phyloP scores from a whole-genome alignment of 768 basidiomycete genomes.

The Podaxis sp. region DNA sequence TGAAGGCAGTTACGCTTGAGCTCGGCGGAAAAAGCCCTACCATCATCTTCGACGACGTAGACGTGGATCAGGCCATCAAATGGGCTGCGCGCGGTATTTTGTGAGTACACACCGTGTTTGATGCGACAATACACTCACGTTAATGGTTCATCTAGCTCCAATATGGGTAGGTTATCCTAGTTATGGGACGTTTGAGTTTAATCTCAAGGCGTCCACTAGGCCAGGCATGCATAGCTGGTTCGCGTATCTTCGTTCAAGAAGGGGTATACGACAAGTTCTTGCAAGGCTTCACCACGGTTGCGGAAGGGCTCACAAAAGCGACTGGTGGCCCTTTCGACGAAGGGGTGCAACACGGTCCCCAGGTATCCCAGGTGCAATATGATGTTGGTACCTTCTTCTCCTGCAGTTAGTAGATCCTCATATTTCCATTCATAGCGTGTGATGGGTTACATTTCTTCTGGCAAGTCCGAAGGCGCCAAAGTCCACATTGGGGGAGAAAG shows the following conservation, averaged over 20 bases:
- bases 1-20: conserved; percentile 76
- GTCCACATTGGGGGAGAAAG: conserved; percentile 69
- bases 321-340: conserved; percentile 64
- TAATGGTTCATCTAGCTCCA: conserved; percentile 18
- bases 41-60: conserved; percentile 65
- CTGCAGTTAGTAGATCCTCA: background rate
- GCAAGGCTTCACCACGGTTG: conserved; percentile 47
- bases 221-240: conserved; percentile 79
- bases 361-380: conserved; percentile 68
- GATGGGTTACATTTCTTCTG: conserved; percentile 75
- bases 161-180: conserved; percentile 26
- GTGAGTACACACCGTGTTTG: conserved; percentile 34
- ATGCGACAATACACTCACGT: background rate
- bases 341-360: conserved; percentile 65
- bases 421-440: conserved; percentile 49
- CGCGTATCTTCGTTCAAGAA: conserved; percentile 80
- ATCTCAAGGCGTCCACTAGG: conserved; percentile 23
- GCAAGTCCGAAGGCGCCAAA: conserved; percentile 70
- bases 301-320: conserved; percentile 45
- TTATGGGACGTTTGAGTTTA: too few species aligned
- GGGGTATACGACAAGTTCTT: conserved; percentile 80
- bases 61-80: conserved; percentile 60
- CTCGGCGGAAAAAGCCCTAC: conserved; percentile 68
- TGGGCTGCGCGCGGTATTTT: conserved; percentile 70
- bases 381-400: conserved; percentile 43